Evolutionary conservation across 2,329 filamentous ascomycete species (phyloP).

Genomic region (Cercospora nicotianae): DNA sequence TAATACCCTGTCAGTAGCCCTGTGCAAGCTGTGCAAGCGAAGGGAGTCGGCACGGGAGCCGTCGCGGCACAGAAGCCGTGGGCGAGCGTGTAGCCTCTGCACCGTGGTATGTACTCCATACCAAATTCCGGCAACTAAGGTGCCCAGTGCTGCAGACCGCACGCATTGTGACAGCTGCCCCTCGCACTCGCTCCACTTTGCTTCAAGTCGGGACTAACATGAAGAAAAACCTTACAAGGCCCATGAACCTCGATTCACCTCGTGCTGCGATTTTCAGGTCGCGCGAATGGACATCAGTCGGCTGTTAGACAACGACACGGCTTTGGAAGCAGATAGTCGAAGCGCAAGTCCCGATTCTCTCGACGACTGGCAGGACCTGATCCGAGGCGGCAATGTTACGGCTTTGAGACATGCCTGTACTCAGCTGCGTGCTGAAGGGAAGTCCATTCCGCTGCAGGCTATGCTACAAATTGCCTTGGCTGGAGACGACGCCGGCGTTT

Average conservation of each 20-base stretch:
- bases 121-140: neutral
- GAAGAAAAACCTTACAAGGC: neutral
- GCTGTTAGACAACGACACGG: neutral
- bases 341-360: neutral
- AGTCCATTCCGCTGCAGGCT: conserved; percentile 1
- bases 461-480: conserved; percentile 15
- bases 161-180: neutral
- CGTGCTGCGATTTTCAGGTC: neutral
- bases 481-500: neutral
- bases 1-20: neutral
- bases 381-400: neutral
- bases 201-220: neutral
- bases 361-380: neutral
- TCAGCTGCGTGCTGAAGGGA: neutral
- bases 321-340: neutral
- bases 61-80: neutral
- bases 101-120: conserved; percentile 1
- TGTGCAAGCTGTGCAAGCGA: neutral
- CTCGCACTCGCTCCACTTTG: neutral
- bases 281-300: conserved; percentile 13
- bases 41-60: neutral
- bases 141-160: neutral
- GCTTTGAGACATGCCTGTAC: neutral
- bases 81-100: neutral
- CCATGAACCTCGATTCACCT: neutral